These are phyloP conservation scores for Amauroascus verrucosus DNA, from an alignment of 2,329 filamentous ascomycete species.

Conservation along the genomic window DNA sequence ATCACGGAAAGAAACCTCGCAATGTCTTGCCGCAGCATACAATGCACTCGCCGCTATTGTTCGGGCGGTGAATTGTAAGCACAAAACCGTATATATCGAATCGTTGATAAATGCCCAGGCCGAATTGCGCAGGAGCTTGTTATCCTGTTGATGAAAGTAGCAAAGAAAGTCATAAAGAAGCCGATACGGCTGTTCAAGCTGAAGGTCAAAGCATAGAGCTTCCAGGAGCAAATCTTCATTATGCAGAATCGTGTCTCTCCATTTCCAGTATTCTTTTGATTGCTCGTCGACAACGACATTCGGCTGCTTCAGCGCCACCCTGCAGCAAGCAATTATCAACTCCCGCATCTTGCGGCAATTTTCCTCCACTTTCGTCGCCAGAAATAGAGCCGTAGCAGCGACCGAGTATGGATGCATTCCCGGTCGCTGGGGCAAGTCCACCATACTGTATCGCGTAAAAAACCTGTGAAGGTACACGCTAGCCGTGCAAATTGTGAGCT, in stretches of 20 bases:
- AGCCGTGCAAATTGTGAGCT: constrained; percentile 84
- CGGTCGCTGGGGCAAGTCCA: constrained; percentile 53
- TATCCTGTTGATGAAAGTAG: constrained; percentile 61
- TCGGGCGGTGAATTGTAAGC: constrained; percentile 65
- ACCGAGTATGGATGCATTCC: constrained; percentile 90
- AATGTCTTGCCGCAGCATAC: constrained; percentile 74
- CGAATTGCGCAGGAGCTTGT: constrained; percentile 71
- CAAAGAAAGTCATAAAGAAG: constrained; percentile 72
- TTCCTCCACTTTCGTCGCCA: constrained; percentile 95
- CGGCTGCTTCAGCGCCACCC: constrained; percentile 88
- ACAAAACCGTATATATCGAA: constrained; percentile 71
- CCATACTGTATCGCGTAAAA: constrained; percentile 81
- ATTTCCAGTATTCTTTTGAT: constrained; percentile 96
- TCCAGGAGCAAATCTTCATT: constrained; percentile 92
- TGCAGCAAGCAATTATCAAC: constrained; percentile 83
- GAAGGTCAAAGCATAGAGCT: constrained; percentile 83
- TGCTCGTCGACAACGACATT: constrained; percentile 89
- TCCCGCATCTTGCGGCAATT: constrained; percentile 94
- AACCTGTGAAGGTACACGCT: constrained; percentile 93
- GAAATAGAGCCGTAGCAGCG: constrained; percentile 80
- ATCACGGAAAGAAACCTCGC: constrained; percentile 59
- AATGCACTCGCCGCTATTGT: constrained; percentile 78
- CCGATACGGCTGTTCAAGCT: constrained; percentile 78
- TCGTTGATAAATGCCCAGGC: constrained; percentile 95
- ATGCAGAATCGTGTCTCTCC: constrained; percentile 85